A percentile compares a stretch with the other conserved stretches of the same genome.
These are phyloP conservation scores for Paracamarosporium sp. DNA, from an alignment of 2,329 filamentous ascomycete species.

Conservation along the genomic window DNA sequence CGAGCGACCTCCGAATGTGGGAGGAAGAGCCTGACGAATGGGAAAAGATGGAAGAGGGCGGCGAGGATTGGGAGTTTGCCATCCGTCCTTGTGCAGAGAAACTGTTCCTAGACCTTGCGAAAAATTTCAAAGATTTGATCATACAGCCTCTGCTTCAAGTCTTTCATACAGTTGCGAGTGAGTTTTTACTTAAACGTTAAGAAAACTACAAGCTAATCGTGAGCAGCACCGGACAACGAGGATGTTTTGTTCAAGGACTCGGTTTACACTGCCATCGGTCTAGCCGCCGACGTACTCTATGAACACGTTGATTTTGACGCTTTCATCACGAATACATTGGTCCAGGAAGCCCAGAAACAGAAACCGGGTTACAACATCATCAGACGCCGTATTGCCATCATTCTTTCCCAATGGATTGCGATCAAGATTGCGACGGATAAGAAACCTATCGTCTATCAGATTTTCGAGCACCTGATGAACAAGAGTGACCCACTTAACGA, in stretches of 20 bases:
- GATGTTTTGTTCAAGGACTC: slow-evolving; percentile 90
- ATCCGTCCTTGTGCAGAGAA: slow-evolving; percentile 93
- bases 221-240: slow-evolving; percentile 61
- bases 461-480: slow-evolving; percentile 86
- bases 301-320: slow-evolving; percentile 81
- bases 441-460: slow-evolving; percentile 79
- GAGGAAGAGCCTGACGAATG: slow-evolving; percentile 94
- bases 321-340: slow-evolving; percentile 77
- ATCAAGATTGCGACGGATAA: slow-evolving; percentile 75
- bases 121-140: slow-evolving; percentile 84
- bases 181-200: slow-evolving; percentile 34
- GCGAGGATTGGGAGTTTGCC: slow-evolving; percentile 85
- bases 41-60: slow-evolving; percentile 87
- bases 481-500: slow-evolving; percentile 82
- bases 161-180: slow-evolving; percentile 77
- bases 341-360: slow-evolving; percentile 76
- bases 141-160: slow-evolving; percentile 81
- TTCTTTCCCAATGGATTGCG: slow-evolving; percentile 88
- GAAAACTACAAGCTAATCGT: slow-evolving; percentile 20
- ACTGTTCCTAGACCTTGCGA: slow-evolving; percentile 88
- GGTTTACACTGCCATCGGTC: slow-evolving; percentile 89
- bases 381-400: slow-evolving; percentile 83
- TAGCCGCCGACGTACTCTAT: slow-evolving; percentile 79
- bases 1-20: slow-evolving; percentile 88
- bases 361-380: slow-evolving; percentile 78